These are phyloP conservation scores for Plenodomus lindquistii DNA, from an alignment of 2,329 filamentous ascomycete species.

Conservation along the genomic window DNA sequence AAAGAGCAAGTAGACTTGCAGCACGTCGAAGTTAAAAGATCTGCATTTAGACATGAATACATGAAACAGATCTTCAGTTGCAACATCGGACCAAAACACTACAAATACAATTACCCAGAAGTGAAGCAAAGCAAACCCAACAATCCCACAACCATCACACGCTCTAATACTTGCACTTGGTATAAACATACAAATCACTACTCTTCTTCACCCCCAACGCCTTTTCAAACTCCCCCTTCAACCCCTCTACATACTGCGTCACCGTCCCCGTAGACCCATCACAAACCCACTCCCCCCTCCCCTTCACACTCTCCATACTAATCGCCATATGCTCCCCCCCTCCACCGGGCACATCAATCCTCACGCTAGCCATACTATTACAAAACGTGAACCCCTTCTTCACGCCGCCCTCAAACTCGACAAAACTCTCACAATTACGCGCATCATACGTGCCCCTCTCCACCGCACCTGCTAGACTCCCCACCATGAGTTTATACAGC, in stretches of 20 bases:
- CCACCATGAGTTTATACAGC: neutral
- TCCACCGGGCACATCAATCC: too few relatives aligned
- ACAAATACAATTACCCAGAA: too few relatives aligned
- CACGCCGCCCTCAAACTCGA: too few relatives aligned
- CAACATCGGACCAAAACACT: too few relatives aligned
- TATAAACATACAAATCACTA: neutral
- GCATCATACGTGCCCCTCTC: neutral
- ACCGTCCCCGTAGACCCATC: neutral
- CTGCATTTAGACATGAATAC: too few relatives aligned
- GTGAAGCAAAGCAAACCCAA: neutral
- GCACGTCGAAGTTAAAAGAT: too few relatives aligned
- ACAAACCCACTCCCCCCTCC: too few relatives aligned
- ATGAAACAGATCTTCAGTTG: too few relatives aligned
- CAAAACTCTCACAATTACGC: neutral
- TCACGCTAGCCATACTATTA: too few relatives aligned
- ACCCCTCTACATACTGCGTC: neutral
- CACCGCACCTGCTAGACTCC: neutral
- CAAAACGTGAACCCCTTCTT: too few relatives aligned
- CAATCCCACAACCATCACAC: slow-evolving; percentile 1
- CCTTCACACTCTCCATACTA: too few relatives aligned
- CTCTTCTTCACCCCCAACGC: neutral
- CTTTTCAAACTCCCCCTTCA: neutral
- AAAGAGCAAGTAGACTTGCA: slow-evolving; percentile 50
- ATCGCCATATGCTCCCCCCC: neutral
- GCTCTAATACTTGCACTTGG: neutral